Conservation (phyloP, 306 rosid species). For the Carpinus viminea region DNA sequence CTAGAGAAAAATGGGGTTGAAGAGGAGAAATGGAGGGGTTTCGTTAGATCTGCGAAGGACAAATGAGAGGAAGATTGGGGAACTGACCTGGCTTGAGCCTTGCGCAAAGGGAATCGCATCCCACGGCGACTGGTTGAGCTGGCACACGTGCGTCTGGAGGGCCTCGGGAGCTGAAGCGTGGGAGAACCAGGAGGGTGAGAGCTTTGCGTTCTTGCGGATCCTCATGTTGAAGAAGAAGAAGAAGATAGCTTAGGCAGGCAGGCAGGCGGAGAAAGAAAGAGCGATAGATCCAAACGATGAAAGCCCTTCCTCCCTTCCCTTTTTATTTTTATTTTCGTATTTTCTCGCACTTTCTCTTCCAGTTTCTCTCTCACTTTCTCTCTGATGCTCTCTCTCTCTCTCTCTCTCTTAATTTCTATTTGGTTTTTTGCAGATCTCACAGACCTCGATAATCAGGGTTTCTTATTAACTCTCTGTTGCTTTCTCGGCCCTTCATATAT, state of each 20-base stretch:
- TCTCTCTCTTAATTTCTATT: not conserved
- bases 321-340: not conserved
- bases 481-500: constrained; percentile 54
- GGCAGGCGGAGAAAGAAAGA: not conserved
- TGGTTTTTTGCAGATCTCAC: constrained; percentile 63
- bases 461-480: constrained; percentile 37
- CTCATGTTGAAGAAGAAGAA: constrained; percentile 45
- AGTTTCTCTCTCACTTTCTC: not conserved
- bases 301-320: not conserved
- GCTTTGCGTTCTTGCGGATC: constrained; percentile 77
- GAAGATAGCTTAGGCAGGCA: no score
- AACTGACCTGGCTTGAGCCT: constrained; percentile 52
- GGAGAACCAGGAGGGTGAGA: constrained; percentile 52
- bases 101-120: constrained; percentile 63
- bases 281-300: constrained; percentile 8
- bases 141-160: constrained; percentile 64
- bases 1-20: constrained; percentile 29
- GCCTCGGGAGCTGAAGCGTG: constrained; percentile 40
- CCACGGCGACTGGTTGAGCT: constrained; percentile 88
- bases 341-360: constrained; percentile 4
- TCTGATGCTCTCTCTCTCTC: not conserved
- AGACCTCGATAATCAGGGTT: constrained; percentile 66
- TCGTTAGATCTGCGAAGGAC: constrained; percentile 45
- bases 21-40: constrained; percentile 6
- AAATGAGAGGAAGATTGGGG: constrained; percentile 7